Base-by-base conservation (phyloP, 352 stramenopile species). In the Aphanomyces stellatus region DNA sequence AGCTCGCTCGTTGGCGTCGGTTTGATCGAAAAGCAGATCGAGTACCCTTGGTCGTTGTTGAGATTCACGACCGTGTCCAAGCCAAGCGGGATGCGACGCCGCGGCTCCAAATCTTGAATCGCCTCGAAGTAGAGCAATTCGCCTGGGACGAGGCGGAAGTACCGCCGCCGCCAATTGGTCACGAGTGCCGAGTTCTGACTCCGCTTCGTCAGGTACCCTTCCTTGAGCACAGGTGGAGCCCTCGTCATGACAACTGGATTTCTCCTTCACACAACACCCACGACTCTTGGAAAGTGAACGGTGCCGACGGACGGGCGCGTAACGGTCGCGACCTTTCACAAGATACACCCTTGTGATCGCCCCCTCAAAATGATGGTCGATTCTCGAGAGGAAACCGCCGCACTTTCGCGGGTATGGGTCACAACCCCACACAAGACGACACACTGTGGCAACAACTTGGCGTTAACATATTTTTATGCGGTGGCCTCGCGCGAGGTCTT, bases 201-300 rank as follows among this genome's bases (percentile, higher is more conserved):
- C 60, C 78, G 81, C 68, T 91, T 91, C 63, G 75, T 77, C 34
- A 91, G 71, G 65, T 78, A 91, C 42, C 82, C 82, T 70, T 91
- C 82, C 65, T 88, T 88, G 62, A 91, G 70, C 69, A 83, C 82
- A 35, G 63, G 71, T 7, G 69, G 62, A 48, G 42, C 34, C 30
- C 69, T 66, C 30, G 72, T 48, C 65, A 77, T 72, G 67, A 27
- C 25, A 22, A n/a, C 6, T 40, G n/a, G n/a, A n/a, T 10, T n/a
- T 25, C n/a, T n/a, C 59, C 53, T 46, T 11, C 53, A 19, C 37
- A 43, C 37, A 17, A 8, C 8, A 43, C 37, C 37, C 8, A 43
- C 37, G 8, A 17, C 13, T 24, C 33, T 57, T 57, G 17, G 49
- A 57, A 57, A 57, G 49, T 57, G 49, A 57, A 57, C 30, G 13